Evolutionary conservation across 257 asterid genomes (phyloP).

Genomic region (Ehretia macrophylla): DNA sequence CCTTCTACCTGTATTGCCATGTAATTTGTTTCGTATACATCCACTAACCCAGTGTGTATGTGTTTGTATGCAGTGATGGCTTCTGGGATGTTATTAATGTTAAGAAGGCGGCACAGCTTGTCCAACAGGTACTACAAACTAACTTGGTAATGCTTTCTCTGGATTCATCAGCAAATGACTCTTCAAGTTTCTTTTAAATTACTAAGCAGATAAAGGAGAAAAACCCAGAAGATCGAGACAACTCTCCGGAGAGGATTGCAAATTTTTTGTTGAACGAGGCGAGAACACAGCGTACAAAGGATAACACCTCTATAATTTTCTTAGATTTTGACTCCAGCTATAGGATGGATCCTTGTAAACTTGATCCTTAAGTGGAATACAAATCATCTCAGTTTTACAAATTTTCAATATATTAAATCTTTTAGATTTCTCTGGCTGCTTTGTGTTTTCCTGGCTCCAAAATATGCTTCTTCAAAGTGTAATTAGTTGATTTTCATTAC

Average conservation of each 20-base stretch:
- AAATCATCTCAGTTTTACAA: background rate
- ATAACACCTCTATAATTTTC: conserved; percentile 80
- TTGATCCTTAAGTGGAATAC: conserved; percentile 23
- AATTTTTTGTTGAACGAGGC: conserved; percentile 76
- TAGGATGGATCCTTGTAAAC: conserved; percentile 38
- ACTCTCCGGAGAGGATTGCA: conserved; percentile 66
- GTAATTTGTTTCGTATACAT: background rate
- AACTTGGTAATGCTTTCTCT: background rate
- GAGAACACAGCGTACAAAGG: conserved; percentile 71
- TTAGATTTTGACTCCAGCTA: conserved; percentile 51
- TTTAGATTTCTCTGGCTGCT: background rate
- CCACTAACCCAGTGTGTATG: background rate
- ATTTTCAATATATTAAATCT: conserved; percentile 5
- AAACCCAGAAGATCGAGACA: conserved; percentile 28
- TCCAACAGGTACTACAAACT: conserved; percentile 51
- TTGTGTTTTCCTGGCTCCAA: background rate
- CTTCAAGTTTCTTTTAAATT: background rate
- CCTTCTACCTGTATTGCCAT: background rate
- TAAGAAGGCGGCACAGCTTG: conserved; percentile 82
- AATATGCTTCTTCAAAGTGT: background rate
- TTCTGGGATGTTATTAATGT: conserved; percentile 83
- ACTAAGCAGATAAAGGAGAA: conserved; percentile 52
- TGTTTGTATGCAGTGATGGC: conserved; percentile 63
- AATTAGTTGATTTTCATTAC: too few species aligned
- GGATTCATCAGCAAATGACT: background rate